Evolutionary conservation across 495 filamentous ascomycete species (phyloP).

Genomic region (Xylaria scruposa): DNA sequence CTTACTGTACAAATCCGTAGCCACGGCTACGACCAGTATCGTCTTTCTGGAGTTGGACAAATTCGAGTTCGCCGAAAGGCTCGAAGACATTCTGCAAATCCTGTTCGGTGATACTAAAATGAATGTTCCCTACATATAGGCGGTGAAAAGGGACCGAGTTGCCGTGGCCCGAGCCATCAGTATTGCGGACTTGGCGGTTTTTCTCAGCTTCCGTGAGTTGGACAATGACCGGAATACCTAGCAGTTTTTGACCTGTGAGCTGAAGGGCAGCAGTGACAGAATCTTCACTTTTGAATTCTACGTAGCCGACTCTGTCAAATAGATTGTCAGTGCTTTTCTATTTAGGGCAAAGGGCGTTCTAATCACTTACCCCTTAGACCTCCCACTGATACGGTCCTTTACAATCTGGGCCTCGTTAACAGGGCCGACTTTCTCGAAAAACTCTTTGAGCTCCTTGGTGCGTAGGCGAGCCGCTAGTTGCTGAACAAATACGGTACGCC

Average conservation of each 20-base stretch:
- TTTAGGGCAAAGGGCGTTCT: constrained; percentile 2
- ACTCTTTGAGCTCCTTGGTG: constrained; percentile 89
- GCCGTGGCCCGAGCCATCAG: constrained; percentile 69
- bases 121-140: constrained; percentile 98
- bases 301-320: constrained; percentile 86
- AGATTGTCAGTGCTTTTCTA: constrained; percentile 42
- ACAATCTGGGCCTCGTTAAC: constrained; percentile 99
- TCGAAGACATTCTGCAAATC: constrained; percentile 97
- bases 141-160: constrained; percentile 93
- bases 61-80: constrained; percentile 97
- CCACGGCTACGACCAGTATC: constrained; percentile 89
- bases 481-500: constrained; percentile 97
- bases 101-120: constrained; percentile 98
- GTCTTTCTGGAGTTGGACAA: constrained; percentile 96
- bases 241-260: constrained; percentile 97
- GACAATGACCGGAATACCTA: constrained; percentile 98
- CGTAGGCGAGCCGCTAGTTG: constrained; percentile 92
- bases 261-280: constrained; percentile 93
- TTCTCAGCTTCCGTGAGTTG: constrained; percentile 99
- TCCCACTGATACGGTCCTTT: constrained; percentile 95
- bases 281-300: constrained; percentile 97
- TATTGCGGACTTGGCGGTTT: constrained; percentile 92
- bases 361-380: constrained; percentile 88
- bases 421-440: constrained; percentile 95
- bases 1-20: constrained; percentile 99